Base-by-base conservation (phyloP, 75 land plant genomes). In the Sequoia sempervirens region DNA sequence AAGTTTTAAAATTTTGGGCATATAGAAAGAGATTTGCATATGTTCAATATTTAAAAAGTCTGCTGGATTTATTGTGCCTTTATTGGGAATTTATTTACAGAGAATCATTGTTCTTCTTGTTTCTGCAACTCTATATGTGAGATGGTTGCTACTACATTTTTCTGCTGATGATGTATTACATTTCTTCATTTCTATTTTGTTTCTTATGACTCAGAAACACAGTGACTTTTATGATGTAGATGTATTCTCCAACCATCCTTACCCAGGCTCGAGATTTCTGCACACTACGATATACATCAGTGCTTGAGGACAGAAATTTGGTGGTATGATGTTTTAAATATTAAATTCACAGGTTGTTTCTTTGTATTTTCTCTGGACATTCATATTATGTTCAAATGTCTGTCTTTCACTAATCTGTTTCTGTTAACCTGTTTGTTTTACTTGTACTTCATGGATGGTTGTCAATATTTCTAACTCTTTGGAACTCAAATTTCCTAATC, bases 161-260 rank as follows among this genome's bases (percentile, higher is more conserved):
- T 79, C 46, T 20, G 41, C 15, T 26, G 32, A 79, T 20, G 20
- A 40, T 20, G 1, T 79, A 26, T 79, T 38, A 20, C n/a, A 40
- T 43, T 28, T 79, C n/a, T 23, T 28, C 38, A 36, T 50, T 81
- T 34, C 38, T 23, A 28, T 23, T 64, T 82, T 64, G 34, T 4
- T 82, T 82, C 56, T 8, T 53, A 30, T 38, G 74, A 26, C 46
- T 82, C 47, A 41, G 15, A 37, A 68, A 32, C 36, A 7, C 78
- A 40, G 34, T 28, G 68, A 32, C 18, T 46, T 54, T 32, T 41
- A 52, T 36, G 47, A 41, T 53, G 36, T 84, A 89, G 90, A 86
- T 89, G 83, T 89, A 89, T 83, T 89, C 90, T 73, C 89, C 90
- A 68, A 89, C 90, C 47, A 89, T 89, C 23, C 82, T 89, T 58